These are phyloP conservation scores for Solanum pennellii DNA, from an alignment of 257 asterid genomes.

Conservation along the genomic window DNA sequence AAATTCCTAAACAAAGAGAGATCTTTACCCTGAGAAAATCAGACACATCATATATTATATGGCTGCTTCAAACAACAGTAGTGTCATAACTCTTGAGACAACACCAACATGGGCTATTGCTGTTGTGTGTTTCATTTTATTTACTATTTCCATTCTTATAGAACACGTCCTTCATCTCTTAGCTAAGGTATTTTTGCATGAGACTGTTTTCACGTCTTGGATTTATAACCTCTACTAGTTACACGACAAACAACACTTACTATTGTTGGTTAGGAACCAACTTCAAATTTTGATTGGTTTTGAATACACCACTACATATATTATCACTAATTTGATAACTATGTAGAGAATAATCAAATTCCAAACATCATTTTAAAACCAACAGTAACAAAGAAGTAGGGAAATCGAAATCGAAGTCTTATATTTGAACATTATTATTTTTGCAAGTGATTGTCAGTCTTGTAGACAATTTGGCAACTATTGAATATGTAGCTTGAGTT, in stretches of 20 bases:
- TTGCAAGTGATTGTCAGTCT: neutral
- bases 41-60: neutral
- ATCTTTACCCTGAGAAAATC: neutral
- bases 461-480: neutral
- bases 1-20: neutral
- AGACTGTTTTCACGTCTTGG: neutral
- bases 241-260: neutral
- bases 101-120: conserved; percentile 83
- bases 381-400: neutral
- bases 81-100: conserved; percentile 16
- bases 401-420: neutral
- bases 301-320: neutral
- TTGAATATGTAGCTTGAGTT: neutral
- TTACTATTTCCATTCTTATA: conserved; percentile 39
- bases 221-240: neutral
- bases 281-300: neutral
- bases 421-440: neutral
- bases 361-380: neutral
- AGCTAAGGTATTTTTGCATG: conserved; percentile 29
- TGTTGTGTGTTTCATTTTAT: conserved; percentile 39
- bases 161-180: conserved; percentile 59
- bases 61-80: conserved; percentile 8
- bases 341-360: neutral
- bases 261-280: neutral
- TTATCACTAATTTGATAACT: neutral